These are phyloP conservation scores for Echeveria elegans DNA, from an alignment of 164 flowering plant genomes.

Conservation along the genomic window DNA sequence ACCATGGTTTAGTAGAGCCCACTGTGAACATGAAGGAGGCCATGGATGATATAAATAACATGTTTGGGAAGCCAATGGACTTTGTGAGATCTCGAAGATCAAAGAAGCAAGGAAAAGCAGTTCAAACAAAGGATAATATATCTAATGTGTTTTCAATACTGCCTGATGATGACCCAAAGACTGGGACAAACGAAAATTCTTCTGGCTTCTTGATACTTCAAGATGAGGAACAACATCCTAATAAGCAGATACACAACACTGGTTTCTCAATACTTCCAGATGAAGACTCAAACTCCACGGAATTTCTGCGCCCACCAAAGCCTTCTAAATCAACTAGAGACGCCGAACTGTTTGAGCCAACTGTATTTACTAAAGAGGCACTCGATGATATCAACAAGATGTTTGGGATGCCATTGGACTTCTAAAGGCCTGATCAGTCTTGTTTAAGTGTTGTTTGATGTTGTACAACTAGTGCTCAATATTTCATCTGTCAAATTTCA, in stretches of 20 bases:
- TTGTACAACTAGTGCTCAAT: neutral
- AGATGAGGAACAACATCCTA: conserved; percentile 26
- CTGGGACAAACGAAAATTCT: conserved; percentile 16
- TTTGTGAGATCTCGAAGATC: conserved; percentile 50
- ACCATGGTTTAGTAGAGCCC: conserved; percentile 94
- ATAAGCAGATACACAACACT: neutral
- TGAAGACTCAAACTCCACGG: conserved; percentile 23
- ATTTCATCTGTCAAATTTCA: no score
- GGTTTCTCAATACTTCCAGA: conserved; percentile 2
- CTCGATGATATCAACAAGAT: conserved; percentile 83
- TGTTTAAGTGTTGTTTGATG: neutral
- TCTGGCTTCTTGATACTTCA: conserved; percentile 58
- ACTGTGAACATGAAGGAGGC: conserved; percentile 93
- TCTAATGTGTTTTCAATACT: conserved; percentile 55
- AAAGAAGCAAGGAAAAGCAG: conserved; percentile 31
- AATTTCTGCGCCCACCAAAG: conserved; percentile 13
- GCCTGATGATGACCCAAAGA: conserved; percentile 34
- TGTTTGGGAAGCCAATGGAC: conserved; percentile 93
- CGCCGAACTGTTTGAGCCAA: conserved; percentile 64
- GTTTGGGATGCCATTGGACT: conserved; percentile 84
- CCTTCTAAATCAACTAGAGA: conserved; percentile 24
- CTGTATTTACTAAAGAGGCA: conserved; percentile 75
- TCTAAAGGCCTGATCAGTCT: conserved; percentile 20
- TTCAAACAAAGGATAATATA: conserved; percentile 19
- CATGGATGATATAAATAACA: conserved; percentile 74